A percentile compares a stretch with the other conserved stretches of the same genome.
Evolutionary conservation across 1,139 yeast species (phyloP).

Genomic region (Lodderomyces elongisporus): DNA sequence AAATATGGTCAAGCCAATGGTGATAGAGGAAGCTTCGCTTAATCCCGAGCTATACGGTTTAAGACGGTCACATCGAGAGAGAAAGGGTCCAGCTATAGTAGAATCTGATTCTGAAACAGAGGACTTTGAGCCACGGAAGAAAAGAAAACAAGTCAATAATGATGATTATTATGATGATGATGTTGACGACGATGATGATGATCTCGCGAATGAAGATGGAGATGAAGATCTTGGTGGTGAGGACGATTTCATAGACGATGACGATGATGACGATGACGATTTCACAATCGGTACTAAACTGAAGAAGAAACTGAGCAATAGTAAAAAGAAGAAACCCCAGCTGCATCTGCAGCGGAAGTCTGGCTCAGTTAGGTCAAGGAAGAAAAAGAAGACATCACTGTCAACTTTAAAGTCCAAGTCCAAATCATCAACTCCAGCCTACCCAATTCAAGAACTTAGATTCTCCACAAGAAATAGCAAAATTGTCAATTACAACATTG

Average conservation of each 20-base stretch:
- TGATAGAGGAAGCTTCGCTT: slow-evolving; percentile 41
- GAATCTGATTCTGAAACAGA: slow-evolving; percentile 38
- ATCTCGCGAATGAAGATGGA: slow-evolving; percentile 26
- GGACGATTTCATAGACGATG: slow-evolving; percentile 22
- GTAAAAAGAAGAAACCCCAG: slow-evolving; percentile 17
- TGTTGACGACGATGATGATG: slow-evolving; percentile 23
- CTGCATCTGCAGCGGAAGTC: too few species aligned
- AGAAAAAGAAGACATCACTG: slow-evolving; percentile 7
- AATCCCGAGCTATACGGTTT: slow-evolving; percentile 92
- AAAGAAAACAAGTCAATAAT: slow-evolving; percentile 15
- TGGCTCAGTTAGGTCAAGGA: slow-evolving; percentile 5
- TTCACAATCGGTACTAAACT: slow-evolving; percentile 20
- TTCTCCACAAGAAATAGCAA: slow-evolving; percentile 73
- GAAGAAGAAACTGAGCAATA: slow-evolving; percentile 5
- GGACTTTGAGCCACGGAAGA: slow-evolving; percentile 13
- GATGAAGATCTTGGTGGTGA: slow-evolving; percentile 29
- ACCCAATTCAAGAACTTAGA: slow-evolving; percentile 46
- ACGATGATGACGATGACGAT: slow-evolving; percentile 29
- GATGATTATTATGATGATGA: slow-evolving; percentile 25
- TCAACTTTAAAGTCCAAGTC: neutral
- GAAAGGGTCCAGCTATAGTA: slow-evolving; percentile 33
- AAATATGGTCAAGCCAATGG: slow-evolving; percentile 7
- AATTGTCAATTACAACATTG: slow-evolving; percentile 72
- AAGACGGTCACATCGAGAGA: slow-evolving; percentile 78
- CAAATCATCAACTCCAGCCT: too few species aligned